These are phyloP conservation scores for Aspergillus brasiliensis DNA, from an alignment of 2,329 filamentous ascomycete species.

Conservation along the genomic window DNA sequence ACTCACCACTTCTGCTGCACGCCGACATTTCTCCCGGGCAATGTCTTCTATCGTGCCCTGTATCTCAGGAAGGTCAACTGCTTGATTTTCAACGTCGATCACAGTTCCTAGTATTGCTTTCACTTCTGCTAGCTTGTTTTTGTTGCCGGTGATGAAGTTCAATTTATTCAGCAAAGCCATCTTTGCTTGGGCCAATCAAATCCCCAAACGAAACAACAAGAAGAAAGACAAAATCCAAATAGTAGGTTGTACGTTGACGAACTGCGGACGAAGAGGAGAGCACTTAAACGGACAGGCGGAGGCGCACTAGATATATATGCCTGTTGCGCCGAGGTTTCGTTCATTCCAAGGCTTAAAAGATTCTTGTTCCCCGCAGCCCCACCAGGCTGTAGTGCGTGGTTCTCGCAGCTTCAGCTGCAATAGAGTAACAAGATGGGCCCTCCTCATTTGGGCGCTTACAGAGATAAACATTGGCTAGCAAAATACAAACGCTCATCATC, in stretches of 20 bases:
- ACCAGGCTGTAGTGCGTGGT: not conserved
- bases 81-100: slow-evolving; percentile 72
- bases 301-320: not conserved
- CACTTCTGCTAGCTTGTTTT: slow-evolving; percentile 90
- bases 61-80: slow-evolving; percentile 81
- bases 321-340: not conserved
- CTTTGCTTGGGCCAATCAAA: not conserved
- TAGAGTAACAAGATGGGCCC: not conserved
- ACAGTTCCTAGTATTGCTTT: slow-evolving; percentile 76
- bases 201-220: not conserved
- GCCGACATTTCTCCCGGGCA: slow-evolving; percentile 79
- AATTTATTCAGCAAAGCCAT: slow-evolving; percentile 59
- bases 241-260: not conserved
- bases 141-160: slow-evolving; percentile 96
- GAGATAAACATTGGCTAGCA: not conserved
- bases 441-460: not conserved
- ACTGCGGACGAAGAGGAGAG: not conserved
- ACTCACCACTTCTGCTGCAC: slow-evolving; percentile 74
- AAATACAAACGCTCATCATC: not conserved
- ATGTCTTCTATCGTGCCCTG: slow-evolving; percentile 93
- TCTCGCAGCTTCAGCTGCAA: not conserved
- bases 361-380: slow-evolving; percentile 5
- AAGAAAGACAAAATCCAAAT: not conserved
- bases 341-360: not conserved
- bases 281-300: not conserved